A percentile compares a stretch with the other conserved stretches of the same genome.
These are phyloP conservation scores for Polytrichum formosum DNA, from an alignment of 225 moss, liverwort and hornwort genomes.

Conservation along the genomic window DNA sequence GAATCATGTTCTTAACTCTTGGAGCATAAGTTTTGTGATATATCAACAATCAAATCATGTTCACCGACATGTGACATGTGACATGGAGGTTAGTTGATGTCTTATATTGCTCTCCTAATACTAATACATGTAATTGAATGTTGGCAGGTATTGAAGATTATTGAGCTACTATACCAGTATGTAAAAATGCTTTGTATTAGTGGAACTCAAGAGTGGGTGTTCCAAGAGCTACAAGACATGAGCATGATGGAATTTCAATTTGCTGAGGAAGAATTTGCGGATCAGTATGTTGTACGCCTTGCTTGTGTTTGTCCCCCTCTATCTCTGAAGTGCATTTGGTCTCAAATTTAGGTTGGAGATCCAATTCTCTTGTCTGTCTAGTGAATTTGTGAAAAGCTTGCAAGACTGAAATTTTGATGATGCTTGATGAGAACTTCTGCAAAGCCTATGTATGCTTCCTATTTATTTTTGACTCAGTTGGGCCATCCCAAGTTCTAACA, in stretches of 20 bases:
- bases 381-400: background rate
- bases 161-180: constrained; percentile 83
- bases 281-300: constrained; percentile 85
- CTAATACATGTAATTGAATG: background rate
- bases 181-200: constrained; percentile 75
- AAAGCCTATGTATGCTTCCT: too few relatives aligned
- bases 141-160: constrained; percentile 60
- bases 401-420: too few relatives aligned
- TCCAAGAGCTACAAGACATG: constrained; percentile 93
- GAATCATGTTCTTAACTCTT: too few relatives aligned
- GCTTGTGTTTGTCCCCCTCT: constrained; percentile 54
- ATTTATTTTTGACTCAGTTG: too few relatives aligned
- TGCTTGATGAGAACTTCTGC: too few relatives aligned
- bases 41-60: too few relatives aligned
- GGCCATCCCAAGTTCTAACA: too few relatives aligned
- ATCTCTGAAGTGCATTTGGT: constrained; percentile 2
- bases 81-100: too few relatives aligned
- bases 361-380: background rate
- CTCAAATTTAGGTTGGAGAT: background rate
- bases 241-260: constrained; percentile 95
- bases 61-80: too few relatives aligned
- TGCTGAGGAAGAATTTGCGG: constrained; percentile 96
- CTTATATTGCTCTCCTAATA: too few relatives aligned
- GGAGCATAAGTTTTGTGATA: too few relatives aligned
- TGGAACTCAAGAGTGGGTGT: constrained; percentile 96